Percentiles rank a stretch among this genome's conserved stretches.
Evolutionary conservation across 176 grass and related monocot genomes (phyloP).

Genomic region (Urochloa ruziziensis): DNA sequence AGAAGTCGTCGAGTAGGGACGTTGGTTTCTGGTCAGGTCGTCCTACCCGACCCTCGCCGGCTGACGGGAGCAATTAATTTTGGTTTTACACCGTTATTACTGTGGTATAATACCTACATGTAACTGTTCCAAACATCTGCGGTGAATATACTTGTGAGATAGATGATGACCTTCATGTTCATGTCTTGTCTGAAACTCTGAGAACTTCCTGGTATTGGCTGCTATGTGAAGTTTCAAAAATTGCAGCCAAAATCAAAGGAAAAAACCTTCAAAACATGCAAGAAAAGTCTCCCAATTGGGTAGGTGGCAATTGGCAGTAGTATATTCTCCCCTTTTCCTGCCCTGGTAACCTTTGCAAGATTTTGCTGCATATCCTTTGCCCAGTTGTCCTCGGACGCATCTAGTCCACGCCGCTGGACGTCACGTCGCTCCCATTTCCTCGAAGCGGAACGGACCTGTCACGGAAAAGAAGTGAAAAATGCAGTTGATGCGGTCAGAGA

Average conservation of each 20-base stretch:
- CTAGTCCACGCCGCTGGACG: background rate
- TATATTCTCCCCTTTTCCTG: background rate
- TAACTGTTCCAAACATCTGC: constrained; percentile 23
- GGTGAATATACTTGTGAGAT: constrained; percentile 21
- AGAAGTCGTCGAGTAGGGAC: constrained; percentile 32
- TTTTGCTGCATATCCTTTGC: background rate
- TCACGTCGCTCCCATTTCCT: background rate
- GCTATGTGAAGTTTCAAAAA: background rate
- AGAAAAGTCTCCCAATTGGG: background rate
- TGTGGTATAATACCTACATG: constrained; percentile 32
- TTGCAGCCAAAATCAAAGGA: background rate
- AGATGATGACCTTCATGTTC: background rate
- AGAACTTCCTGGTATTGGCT: background rate
- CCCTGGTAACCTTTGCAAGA: background rate
- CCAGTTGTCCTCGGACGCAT: background rate
- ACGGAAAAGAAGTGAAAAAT: background rate
- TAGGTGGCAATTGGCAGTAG: background rate
- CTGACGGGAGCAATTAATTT: constrained; percentile 34
- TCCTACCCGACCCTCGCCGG: constrained; percentile 29
- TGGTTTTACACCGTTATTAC: background rate
- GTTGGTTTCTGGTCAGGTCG: constrained; percentile 29
- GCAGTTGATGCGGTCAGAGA: constrained; percentile 20
- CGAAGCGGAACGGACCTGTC: background rate
- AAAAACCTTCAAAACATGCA: background rate
- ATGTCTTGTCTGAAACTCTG: background rate